Conservation (phyloP, 345 rosid genomes). For the Populus tremula region DNA sequence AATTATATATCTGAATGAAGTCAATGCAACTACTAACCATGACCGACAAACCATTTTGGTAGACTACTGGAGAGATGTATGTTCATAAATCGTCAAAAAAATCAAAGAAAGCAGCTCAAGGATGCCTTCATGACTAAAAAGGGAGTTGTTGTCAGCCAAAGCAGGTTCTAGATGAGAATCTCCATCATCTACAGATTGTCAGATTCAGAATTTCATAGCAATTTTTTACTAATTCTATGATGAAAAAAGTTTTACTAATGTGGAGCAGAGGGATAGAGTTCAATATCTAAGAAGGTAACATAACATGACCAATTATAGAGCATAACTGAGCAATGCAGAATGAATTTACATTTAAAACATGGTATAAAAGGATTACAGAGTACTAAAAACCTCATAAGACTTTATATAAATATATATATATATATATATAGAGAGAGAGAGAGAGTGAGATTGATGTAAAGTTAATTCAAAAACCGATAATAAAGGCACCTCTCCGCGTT, state of each 20-base stretch:
- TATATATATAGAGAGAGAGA: too few species aligned
- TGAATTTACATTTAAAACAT: background rate
- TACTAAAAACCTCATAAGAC: background rate
- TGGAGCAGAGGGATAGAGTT: background rate
- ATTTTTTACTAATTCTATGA: background rate
- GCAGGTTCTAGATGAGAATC: background rate
- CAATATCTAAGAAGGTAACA: background rate
- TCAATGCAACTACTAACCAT: background rate
- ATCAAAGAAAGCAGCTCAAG: background rate
- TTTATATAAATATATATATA: too few species aligned
- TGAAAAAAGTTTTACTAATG: background rate
- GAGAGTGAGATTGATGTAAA: background rate
- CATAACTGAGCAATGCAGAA: background rate
- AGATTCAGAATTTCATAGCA: background rate
- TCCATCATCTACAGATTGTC: background rate
- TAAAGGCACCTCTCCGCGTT: conserved; percentile 87
- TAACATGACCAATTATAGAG: background rate
- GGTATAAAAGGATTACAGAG: background rate
- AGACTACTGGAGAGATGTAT: background rate
- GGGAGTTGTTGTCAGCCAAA: background rate
- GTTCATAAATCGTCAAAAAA: background rate
- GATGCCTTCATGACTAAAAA: background rate
- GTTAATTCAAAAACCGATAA: background rate
- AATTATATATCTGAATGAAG: background rate
- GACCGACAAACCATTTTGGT: background rate